Percentiles rank a stretch among this genome's conserved stretches.
These are phyloP conservation scores for Aaosphaeria pasadenensis DNA, from an alignment of 2,329 filamentous ascomycete species.

Conservation along the genomic window DNA sequence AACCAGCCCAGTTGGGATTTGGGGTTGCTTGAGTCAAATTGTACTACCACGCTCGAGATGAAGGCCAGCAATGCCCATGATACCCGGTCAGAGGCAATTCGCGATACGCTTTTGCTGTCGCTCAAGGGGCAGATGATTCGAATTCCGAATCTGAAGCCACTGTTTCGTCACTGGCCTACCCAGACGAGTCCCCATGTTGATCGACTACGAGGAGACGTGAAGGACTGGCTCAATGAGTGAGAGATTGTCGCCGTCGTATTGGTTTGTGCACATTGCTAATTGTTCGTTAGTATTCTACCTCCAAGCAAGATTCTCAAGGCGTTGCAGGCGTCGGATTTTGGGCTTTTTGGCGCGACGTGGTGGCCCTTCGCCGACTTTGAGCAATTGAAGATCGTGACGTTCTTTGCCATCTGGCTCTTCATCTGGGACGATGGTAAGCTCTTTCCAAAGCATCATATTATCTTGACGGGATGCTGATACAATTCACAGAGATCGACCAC, in stretches of 20 bases:
- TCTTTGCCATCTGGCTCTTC: slow-evolving; percentile 6
- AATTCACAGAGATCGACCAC: slow-evolving; percentile 4
- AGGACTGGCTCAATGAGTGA: not conserved
- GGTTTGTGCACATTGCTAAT: not conserved
- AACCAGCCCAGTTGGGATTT: no score
- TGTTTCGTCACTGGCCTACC: not conserved
- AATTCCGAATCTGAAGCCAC: not conserved
- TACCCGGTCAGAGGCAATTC: no score
- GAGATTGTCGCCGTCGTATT: not conserved
- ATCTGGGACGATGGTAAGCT: slow-evolving; percentile 9
- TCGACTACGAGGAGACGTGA: not conserved
- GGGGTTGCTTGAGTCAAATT: no score
- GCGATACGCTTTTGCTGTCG: not conserved
- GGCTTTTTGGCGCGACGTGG: slow-evolving; percentile 9
- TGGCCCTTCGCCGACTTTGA: slow-evolving; percentile 6
- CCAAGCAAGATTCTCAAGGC: not conserved
- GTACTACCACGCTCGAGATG: no score
- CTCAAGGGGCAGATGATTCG: not conserved
- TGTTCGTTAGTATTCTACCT: slow-evolving; percentile 1
- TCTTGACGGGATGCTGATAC: not conserved
- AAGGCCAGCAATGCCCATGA: no score
- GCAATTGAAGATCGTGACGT: slow-evolving; percentile 7
- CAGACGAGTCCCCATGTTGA: not conserved
- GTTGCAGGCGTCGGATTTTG: slow-evolving; percentile 6
- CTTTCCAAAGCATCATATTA: not conserved